Conservation (phyloP, 192 early-diverging fungal species). For the Coemansia sp. region DNA sequence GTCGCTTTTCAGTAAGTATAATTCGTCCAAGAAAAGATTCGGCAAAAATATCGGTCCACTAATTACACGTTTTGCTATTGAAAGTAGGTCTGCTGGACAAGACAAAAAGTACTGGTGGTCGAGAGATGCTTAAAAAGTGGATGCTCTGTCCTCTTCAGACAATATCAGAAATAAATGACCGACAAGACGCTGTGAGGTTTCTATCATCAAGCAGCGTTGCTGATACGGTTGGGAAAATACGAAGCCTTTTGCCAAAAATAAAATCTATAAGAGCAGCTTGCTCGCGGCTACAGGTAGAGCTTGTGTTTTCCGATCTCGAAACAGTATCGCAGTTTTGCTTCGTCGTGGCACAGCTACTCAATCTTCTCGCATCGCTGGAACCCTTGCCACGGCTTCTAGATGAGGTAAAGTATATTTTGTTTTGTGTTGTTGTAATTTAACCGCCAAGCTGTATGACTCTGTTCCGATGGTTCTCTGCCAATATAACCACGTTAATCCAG, state of each 20-base stretch:
- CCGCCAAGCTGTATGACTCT: no score
- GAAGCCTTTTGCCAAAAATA: constrained; percentile 14
- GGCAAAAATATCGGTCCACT: neutral
- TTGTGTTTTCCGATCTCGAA: constrained; percentile 35
- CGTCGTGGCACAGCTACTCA: constrained; percentile 26
- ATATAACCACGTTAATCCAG: neutral
- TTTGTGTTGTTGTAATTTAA: neutral
- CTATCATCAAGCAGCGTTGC: constrained; percentile 5
- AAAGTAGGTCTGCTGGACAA: constrained; percentile 34
- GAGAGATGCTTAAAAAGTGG: constrained; percentile 37
- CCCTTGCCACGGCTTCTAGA: constrained; percentile 17
- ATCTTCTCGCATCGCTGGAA: constrained; percentile 14
- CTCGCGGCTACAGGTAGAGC: constrained; percentile 32
- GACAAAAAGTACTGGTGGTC: constrained; percentile 34
- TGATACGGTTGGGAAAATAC: constrained; percentile 12
- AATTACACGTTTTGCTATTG: neutral
- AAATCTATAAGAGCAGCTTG: constrained; percentile 21
- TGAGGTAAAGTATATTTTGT: constrained; percentile 25
- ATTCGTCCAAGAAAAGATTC: neutral
- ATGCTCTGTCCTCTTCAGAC: constrained; percentile 29
- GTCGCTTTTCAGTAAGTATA: constrained; percentile 69
- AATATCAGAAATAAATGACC: constrained; percentile 23
- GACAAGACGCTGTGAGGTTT: constrained; percentile 24
- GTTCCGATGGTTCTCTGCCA: no score
- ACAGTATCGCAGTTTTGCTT: constrained; percentile 36